Conservation (phyloP, 345 rosid genomes). For the Linum tenue region DNA sequence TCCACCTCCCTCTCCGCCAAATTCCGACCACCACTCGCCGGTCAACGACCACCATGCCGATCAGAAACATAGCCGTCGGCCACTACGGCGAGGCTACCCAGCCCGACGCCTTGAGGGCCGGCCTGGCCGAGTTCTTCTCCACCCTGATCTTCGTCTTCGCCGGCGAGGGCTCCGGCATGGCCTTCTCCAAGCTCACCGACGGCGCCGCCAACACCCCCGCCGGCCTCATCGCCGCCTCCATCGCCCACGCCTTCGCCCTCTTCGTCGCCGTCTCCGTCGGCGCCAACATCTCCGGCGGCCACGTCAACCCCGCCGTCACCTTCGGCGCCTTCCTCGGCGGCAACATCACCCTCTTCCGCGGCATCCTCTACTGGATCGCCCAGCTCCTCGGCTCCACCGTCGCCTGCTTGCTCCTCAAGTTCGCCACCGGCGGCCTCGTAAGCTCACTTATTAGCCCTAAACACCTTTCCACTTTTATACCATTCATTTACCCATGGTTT, state of each 20-base stretch:
- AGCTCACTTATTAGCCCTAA: not conserved
- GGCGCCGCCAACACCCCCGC: not conserved
- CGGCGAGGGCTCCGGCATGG: slow-evolving; percentile 5
- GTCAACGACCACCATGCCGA: not conserved
- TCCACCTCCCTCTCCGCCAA: no score
- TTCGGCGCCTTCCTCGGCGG: slow-evolving; percentile 8
- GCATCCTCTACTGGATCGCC: slow-evolving; percentile 5
- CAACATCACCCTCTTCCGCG: slow-evolving; percentile 7
- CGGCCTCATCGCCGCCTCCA: slow-evolving; percentile 1
- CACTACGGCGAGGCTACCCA: not conserved
- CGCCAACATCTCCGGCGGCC: slow-evolving; percentile 8
- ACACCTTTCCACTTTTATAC: no score
- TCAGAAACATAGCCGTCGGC: slow-evolving; percentile 3
- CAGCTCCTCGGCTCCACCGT: slow-evolving; percentile 4
- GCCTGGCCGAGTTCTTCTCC: slow-evolving; percentile 8
- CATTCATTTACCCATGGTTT: not conserved
- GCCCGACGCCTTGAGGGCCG: slow-evolving; percentile 1
- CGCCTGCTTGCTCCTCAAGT: slow-evolving; percentile 9
- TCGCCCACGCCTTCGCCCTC: slow-evolving; percentile 4
- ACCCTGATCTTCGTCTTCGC: slow-evolving; percentile 7
- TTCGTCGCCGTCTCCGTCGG: slow-evolving; percentile 5
- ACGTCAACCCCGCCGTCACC: slow-evolving; percentile 10
- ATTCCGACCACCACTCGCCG: not conserved
- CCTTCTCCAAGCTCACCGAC: slow-evolving; percentile 7
- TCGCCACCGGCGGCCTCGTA: slow-evolving; percentile 7